phyloP scores from a whole-genome alignment of 768 basidiomycete genomes.

The Pleurotus pulmonarius region DNA sequence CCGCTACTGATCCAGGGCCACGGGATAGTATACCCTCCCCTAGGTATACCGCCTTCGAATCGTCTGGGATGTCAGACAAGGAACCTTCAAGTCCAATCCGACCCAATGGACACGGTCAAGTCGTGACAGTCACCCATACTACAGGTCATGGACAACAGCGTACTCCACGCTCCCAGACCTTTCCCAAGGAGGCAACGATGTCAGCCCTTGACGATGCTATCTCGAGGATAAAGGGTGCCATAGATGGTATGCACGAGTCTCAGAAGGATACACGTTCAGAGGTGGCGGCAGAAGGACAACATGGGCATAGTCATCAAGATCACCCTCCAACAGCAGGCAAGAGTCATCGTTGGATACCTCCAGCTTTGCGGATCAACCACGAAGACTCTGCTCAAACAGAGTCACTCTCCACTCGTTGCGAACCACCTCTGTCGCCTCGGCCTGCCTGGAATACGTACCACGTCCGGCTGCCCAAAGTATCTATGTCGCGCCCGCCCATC shows the following conservation, averaged over 20 bases:
- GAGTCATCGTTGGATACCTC: conserved; percentile 54
- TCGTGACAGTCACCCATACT: conserved; percentile 19
- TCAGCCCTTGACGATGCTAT: conserved; percentile 78
- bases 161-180: conserved; percentile 35
- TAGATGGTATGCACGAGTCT: conserved; percentile 61
- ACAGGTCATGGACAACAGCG: conserved; percentile 23
- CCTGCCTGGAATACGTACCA: conserved; percentile 31
- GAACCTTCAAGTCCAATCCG: background rate
- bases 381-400: conserved; percentile 31
- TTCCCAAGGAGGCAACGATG: conserved; percentile 55
- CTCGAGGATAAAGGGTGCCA: conserved; percentile 80
- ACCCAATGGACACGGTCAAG: conserved; percentile 1
- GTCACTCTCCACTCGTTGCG: conserved; percentile 38
- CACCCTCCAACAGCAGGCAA: conserved; percentile 18
- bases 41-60: background rate
- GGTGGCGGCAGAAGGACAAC: conserved; percentile 15
- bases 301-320: conserved; percentile 5
- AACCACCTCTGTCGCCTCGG: conserved; percentile 46
- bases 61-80: conserved; percentile 7
- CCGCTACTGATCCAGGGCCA: background rate
- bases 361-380: conserved; percentile 35
- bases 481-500: conserved; percentile 39
- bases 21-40: background rate
- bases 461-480: conserved; percentile 47
- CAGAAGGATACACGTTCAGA: conserved; percentile 27